Base-by-base conservation (phyloP, 805 yeast species). In the Komagataella pseudopastoris region DNA sequence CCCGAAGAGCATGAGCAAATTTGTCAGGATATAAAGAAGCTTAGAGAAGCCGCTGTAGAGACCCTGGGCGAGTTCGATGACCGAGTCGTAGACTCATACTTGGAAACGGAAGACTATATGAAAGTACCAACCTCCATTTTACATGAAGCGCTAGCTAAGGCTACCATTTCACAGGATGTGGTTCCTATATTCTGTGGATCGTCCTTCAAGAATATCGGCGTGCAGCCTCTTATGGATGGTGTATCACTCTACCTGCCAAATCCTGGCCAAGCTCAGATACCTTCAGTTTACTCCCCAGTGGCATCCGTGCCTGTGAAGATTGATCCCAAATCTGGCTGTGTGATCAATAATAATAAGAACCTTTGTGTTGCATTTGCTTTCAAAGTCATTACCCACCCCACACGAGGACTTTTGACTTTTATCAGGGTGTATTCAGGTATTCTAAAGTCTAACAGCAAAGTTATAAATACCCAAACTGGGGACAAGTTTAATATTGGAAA, bases 161-260 rank as follows among this genome's bases (percentile, higher is more conserved):
- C 85, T 2, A 86, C 96, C 0, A 56, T 88, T 6, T 63, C 64
- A 1, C 74, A 76, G 49, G 64, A 68, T 44, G 72, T 87, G 1
- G 76, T 83, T 0, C 97, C 99, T 0, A 86, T 93, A 0, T 67
- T 90, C 44, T 89, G 97, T 65, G 99, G 99, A 10, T 86, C 97
- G 1, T 85, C 96, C 51, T 93, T 91, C 67, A 77, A 75, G 57
- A 91, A 91, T 63, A 85, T 91, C 48, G 99, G 99, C 23, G 96
- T 93, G 2, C 98, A 93, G 63, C 96, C 98, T 1, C 69, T 93
- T 49, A 67, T 93, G 66, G 97, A 91, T 65, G 90, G 95, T 0
- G 76, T 90, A 10, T 76, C 80, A 1, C 76, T 77, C 51, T 93
- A 77, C 59, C 68, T 93, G 16, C 98, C 99, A 0, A 80, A 89